Conservation (phyloP, 2,329 filamentous ascomycete genomes). For the Chaetothyriales sp. region DNA sequence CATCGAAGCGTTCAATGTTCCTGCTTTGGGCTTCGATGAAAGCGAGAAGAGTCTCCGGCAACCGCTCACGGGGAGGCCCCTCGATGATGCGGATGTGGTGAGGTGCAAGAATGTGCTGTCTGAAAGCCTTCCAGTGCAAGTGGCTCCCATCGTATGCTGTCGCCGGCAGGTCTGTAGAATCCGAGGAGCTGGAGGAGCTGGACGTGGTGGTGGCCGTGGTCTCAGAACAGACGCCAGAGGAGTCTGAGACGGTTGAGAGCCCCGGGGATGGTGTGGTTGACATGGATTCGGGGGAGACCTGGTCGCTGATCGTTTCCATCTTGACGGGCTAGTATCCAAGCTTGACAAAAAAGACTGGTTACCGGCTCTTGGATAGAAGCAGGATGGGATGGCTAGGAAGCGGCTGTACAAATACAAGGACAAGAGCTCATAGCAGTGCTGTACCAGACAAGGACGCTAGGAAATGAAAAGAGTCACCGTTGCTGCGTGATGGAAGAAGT, state of each 20-base stretch:
- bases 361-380: background rate
- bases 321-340: background rate
- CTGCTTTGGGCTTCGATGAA: slow-evolving; percentile 10
- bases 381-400: background rate
- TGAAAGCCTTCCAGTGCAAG: slow-evolving; percentile 12
- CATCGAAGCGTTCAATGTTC: slow-evolving; percentile 5
- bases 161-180: slow-evolving; percentile 3
- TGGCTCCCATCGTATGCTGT: slow-evolving; percentile 13
- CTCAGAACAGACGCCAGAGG: background rate
- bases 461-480: background rate
- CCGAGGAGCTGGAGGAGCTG: background rate
- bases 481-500: background rate
- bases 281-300: background rate
- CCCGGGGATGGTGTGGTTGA: background rate
- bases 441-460: background rate
- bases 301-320: background rate
- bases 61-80: slow-evolving; percentile 5
- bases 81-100: slow-evolving; percentile 14
- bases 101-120: slow-evolving; percentile 11
- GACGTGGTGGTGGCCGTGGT: too few species aligned
- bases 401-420: background rate
- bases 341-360: background rate
- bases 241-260: background rate
- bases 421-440: background rate
- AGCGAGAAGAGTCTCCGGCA: slow-evolving; percentile 10